Evolutionary conservation across 164 flowering plant species (phyloP), one percentile per base, ranked within the genome.

Genomic region (Piper longum): DNA sequence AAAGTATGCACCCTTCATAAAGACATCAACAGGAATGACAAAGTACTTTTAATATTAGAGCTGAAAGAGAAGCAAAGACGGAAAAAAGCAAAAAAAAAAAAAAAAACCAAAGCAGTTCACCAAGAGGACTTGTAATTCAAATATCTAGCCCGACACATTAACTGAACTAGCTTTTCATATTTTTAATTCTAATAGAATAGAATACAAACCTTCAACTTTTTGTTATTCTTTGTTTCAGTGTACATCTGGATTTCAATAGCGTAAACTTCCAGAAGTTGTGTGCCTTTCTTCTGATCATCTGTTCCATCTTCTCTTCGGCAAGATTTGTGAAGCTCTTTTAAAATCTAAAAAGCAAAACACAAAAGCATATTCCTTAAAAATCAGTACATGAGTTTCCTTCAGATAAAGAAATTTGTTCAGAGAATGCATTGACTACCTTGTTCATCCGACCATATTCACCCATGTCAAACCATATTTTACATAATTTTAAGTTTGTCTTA

Each of bases 281-380:
- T 95, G 69, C 99, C 99, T 83, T 95, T 95, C 90, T 95, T 95
- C 64, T 95, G 99, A 66, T 95, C 98, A 83, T 95, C 98, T n/a
- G 90, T 80, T 26, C 99, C 99, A 87, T 95, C 99, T 81, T 89
- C 96, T 75, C 74, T 80, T 73, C 85, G 90, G 73, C 99, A 95
- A 48, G 99, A 89, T 75, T 89, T 95, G 77, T 89, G 98, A 64
- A 95, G 93, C 67, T 91, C 96, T 79, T 95, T 95, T 81, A 95
- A 75, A 66, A 91, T 95, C 99, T 91, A 69, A 19, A 56, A 17
- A 19, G 40, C 19, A 56, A 3, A 40, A 44, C 57, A 41, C 19
- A 14, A 40, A 51, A 9, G 40, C 4, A 39, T n/a, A 39, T 12
- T 39, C 6, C 9, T 4, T 55, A 41, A 63, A 64, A 55, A 52